Base-by-base conservation (phyloP, 2,329 filamentous ascomycete species). In the Verticillium tricorpus region DNA sequence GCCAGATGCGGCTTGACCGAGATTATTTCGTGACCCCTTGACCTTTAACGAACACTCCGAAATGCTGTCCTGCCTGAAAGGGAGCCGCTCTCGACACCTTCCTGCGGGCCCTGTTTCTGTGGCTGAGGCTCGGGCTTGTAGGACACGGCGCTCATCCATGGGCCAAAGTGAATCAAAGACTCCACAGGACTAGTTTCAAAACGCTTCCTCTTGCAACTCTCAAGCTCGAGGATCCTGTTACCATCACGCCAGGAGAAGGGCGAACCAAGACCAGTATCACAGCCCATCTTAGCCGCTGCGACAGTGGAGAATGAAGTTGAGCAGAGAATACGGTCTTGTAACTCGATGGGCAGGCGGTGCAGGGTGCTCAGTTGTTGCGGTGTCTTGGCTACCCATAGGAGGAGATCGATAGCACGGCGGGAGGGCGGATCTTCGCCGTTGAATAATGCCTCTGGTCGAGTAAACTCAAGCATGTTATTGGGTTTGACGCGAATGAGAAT, bases 61-160 rank as follows among this genome's bases (percentile, higher is more conserved):
- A 25, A 25, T 25, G 25, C 25, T 25, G 25, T 25, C 25, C 25
- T 25, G 25, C 25, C 25, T 25, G 25, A 25, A 25, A 25, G 25
- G 25, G 25, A 25, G 25, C 25, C 25, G 25, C 25, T 25, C 25
- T 25, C 25, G 25, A 25, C 25, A 25, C 25, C 25, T 25, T 25
- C 25, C 25, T 25, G 3, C 5, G 25, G 25, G 25, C 25, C 25
- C 25, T 25, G 25, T 25, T 25, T 25, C 25, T 25, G 25, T 25
- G 25, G 25, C 25, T 25, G 25, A 25, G 25, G 25, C 25, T 25
- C 25, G 25, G 55, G 55, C 28, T 37, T 57, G 55, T 57, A 57
- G n/a, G 55, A 57, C 2, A 57, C 55, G 5, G 55, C 55, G 32
- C 55, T 57, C 55, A 57, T 57, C 55, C 55, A 57, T 17, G 55